These are phyloP conservation scores for Stachybotrys elegans DNA, from an alignment of 2,329 filamentous ascomycete species.

Conservation along the genomic window DNA sequence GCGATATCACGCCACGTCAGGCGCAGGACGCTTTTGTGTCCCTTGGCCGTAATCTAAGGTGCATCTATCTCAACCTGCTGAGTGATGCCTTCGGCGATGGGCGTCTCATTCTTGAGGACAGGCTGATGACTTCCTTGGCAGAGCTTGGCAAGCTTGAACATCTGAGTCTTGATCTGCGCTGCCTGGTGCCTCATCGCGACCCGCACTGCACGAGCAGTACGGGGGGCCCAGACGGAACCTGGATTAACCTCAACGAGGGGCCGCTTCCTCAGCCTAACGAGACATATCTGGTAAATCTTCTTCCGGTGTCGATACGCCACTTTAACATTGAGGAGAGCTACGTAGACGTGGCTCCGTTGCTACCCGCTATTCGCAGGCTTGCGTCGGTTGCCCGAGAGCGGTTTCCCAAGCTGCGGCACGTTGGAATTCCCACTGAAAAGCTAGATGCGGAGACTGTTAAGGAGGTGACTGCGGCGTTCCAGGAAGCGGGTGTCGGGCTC, in stretches of 20 bases:
- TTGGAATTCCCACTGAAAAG: not conserved
- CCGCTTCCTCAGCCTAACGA: not conserved
- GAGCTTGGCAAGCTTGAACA: not conserved
- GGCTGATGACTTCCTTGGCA: not conserved
- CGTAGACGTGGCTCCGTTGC: not conserved
- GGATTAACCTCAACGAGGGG: not conserved
- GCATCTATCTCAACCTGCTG: not conserved
- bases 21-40: not conserved
- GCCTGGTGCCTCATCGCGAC: not conserved
- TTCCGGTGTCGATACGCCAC: not conserved
- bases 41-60: not conserved
- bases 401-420: not conserved
- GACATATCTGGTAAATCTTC: not conserved
- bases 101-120: not conserved
- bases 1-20: not conserved
- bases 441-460: not conserved
- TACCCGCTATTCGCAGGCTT: not conserved
- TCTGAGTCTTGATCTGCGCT: not conserved
- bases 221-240: not conserved
- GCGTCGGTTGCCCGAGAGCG: not conserved
- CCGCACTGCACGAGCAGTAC: not conserved
- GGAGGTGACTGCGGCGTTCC: not conserved
- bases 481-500: not conserved
- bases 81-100: not conserved
- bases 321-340: not conserved